phyloP scores from a whole-genome alignment of 2,329 filamentous ascomycete species.

The Fusarium piperis region DNA sequence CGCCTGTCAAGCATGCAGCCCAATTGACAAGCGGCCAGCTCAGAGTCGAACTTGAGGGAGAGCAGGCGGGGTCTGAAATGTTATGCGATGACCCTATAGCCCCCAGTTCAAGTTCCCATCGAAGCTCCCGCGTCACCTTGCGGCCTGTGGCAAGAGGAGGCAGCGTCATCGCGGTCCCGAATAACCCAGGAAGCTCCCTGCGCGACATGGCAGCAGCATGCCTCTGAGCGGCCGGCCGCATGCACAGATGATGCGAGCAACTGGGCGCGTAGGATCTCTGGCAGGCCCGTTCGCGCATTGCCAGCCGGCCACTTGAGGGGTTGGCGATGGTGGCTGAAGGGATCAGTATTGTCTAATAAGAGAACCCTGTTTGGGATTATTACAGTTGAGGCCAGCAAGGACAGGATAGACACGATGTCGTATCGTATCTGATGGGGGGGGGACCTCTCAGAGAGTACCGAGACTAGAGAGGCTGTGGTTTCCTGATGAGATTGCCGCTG shows the following conservation, averaged over 20 bases:
- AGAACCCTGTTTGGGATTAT: constrained; percentile 14
- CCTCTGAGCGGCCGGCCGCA: constrained; percentile 25
- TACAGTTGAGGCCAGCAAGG: neutral
- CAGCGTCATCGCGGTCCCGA: constrained; percentile 26
- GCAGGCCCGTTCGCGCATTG: constrained; percentile 32
- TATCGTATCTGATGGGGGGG: neutral
- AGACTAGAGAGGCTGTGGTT: neutral
- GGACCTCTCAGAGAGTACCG: neutral
- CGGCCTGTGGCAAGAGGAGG: constrained; percentile 20
- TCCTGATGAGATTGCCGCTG: neutral
- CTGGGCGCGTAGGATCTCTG: constrained; percentile 24
- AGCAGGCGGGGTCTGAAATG: constrained; percentile 28
- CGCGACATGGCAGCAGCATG: constrained; percentile 24
- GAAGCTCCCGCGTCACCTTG: constrained; percentile 29
- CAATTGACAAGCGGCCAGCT: neutral
- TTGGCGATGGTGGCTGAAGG: constrained; percentile 28
- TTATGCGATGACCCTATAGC: constrained; percentile 23
- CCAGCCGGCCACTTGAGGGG: constrained; percentile 16
- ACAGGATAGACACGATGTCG: neutral
- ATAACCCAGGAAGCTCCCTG: constrained; percentile 36
- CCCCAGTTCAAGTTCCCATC: constrained; percentile 8
- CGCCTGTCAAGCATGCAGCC: constrained; percentile 22
- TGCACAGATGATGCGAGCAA: constrained; percentile 37
- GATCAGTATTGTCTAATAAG: constrained; percentile 14
- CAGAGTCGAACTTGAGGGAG: neutral